These are phyloP conservation scores for Aspergillus floridensis DNA, from an alignment of 2,329 filamentous ascomycete genomes.

Conservation along the genomic window DNA sequence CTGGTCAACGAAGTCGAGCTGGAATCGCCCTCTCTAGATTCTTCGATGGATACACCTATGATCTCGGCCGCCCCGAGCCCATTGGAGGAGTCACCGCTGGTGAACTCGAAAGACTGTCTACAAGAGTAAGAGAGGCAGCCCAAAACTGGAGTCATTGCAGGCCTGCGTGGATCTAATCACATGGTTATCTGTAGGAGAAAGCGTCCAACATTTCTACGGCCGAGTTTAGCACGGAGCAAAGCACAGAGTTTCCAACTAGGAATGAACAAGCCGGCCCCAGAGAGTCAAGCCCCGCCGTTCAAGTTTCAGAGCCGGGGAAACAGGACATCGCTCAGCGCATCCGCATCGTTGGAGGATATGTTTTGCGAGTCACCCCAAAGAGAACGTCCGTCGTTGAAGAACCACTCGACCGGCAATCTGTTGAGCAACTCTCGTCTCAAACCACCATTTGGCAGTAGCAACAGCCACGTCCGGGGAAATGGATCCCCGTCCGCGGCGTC, in stretches of 20 bases:
- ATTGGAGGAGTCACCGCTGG: slow-evolving; percentile 39
- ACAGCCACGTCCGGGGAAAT: slow-evolving; percentile 59
- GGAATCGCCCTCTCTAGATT: slow-evolving; percentile 68
- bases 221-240: slow-evolving; percentile 72
- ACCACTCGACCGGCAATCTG: slow-evolving; percentile 57
- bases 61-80: slow-evolving; percentile 40
- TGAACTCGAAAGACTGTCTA: slow-evolving; percentile 26
- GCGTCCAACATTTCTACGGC: slow-evolving; percentile 68
- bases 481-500: slow-evolving; percentile 73
- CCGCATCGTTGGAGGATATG: slow-evolving; percentile 72
- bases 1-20: slow-evolving; percentile 61
- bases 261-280: slow-evolving; percentile 58
- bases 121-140: slow-evolving; percentile 35
- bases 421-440: slow-evolving; percentile 63
- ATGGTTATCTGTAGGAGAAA: slow-evolving; percentile 53
- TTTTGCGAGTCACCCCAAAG: slow-evolving; percentile 77
- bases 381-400: slow-evolving; percentile 61
- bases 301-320: slow-evolving; percentile 64
- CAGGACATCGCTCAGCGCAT: slow-evolving; percentile 55
- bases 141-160: neutral
- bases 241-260: slow-evolving; percentile 68
- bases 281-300: slow-evolving; percentile 69
- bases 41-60: slow-evolving; percentile 42
- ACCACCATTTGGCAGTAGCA: slow-evolving; percentile 60
- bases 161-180: slow-evolving; percentile 20